Evolutionary conservation across 768 basidiomycete genomes (phyloP).

Genomic region (Kondoa subrosea): DNA sequence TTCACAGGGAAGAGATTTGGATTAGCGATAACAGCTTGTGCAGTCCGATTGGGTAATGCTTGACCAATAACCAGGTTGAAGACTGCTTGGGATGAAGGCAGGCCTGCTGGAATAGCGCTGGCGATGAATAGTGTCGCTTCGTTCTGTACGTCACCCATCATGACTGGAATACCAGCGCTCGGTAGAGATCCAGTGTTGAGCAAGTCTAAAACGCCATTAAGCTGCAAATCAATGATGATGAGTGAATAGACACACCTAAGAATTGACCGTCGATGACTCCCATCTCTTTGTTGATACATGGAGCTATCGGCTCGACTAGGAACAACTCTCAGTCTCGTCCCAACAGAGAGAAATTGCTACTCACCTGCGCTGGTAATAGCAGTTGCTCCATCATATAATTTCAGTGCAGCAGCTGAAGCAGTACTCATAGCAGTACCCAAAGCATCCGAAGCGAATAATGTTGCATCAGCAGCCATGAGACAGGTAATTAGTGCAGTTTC

Average conservation of each 20-base stretch:
- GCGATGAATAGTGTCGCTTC: constrained; percentile 19
- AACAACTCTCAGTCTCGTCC: no score
- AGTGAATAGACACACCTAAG: no score
- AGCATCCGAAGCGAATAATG: not conserved
- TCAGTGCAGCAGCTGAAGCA: not conserved
- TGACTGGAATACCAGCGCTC: constrained; percentile 6
- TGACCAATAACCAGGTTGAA: constrained; percentile 6
- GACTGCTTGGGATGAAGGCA: constrained; percentile 7
- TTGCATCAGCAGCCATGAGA: not conserved
- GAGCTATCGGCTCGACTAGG: constrained; percentile 15
- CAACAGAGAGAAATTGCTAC: no score
- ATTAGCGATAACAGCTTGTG: constrained; percentile 6
- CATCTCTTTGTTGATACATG: constrained; percentile 8
- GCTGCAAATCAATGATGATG: no score
- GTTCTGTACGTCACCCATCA: constrained; percentile 16
- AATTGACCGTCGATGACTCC: constrained; percentile 17
- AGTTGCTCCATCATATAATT: constrained; percentile 3
- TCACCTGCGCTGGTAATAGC: not conserved
- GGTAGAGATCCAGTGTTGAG: constrained; percentile 11
- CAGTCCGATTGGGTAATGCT: constrained; percentile 8
- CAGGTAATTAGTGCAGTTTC: constrained; percentile 7
- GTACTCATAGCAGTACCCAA: not conserved
- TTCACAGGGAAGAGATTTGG: constrained; percentile 7
- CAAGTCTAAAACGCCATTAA: no score
- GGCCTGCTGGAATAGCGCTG: not conserved